These are phyloP conservation scores for Salvia miltiorrhiza DNA, from an alignment of 257 asterid genomes.

Conservation along the genomic window DNA sequence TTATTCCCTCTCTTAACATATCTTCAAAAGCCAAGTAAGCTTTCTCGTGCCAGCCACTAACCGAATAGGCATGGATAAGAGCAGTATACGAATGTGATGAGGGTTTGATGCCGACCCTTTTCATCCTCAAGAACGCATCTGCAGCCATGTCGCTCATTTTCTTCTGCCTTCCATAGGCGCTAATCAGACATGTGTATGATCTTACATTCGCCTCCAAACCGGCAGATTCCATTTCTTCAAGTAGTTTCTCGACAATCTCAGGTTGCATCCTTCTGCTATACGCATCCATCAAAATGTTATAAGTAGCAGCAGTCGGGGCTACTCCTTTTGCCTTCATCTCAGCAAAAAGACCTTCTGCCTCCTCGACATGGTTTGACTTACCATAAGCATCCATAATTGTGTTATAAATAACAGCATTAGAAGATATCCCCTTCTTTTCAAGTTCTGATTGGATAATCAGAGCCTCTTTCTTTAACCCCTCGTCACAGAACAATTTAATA, in stretches of 20 bases:
- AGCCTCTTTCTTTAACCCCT: constrained; percentile 84
- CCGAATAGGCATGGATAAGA: constrained; percentile 81
- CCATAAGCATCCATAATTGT: constrained; percentile 82
- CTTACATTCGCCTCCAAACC: constrained; percentile 73
- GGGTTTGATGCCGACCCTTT: constrained; percentile 72
- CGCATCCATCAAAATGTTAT: constrained; percentile 82
- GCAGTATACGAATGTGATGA: constrained; percentile 86
- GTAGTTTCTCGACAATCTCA: constrained; percentile 71
- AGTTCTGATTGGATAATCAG: constrained; percentile 80
- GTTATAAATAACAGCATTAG: constrained; percentile 70
- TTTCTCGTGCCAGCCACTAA: constrained; percentile 82
- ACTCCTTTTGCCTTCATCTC: constrained; percentile 81
- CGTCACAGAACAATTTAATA: constrained; percentile 82
- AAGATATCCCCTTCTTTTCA: constrained; percentile 71
- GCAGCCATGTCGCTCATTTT: constrained; percentile 88
- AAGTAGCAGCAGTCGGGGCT: constrained; percentile 64
- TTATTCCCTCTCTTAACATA: constrained; percentile 70
- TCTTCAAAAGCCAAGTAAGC: constrained; percentile 63
- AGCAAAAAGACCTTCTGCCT: constrained; percentile 80
- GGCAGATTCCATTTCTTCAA: constrained; percentile 66
- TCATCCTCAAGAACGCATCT: constrained; percentile 84
- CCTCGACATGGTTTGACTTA: constrained; percentile 75
- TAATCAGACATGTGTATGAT: constrained; percentile 84
- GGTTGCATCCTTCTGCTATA: constrained; percentile 90
- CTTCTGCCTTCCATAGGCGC: constrained; percentile 84